Base-by-base conservation (phyloP, 768 basidiomycete genomes). In the Brasilioporus rufonigricans region DNA sequence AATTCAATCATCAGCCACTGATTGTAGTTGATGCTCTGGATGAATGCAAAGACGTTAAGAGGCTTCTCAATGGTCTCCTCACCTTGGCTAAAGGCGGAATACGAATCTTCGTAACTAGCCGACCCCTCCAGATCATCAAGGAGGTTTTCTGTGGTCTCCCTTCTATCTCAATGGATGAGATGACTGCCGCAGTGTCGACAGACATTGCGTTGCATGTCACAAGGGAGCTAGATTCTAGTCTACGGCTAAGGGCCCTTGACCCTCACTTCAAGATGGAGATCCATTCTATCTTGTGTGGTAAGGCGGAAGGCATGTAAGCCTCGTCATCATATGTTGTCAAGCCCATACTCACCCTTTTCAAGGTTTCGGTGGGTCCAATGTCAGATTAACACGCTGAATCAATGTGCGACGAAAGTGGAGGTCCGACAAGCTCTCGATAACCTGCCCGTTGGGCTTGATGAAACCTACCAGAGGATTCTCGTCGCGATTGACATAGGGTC, bases 291-390 rank as follows among this genome's bases (percentile, higher is more conserved):
- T 12, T 48, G 47, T 36, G 43, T 26, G 24, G 7, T 14, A 44
- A 27, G 11, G 43, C 43, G 14, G 24, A 18, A 8, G 43, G 43
- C 5, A 44, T 44, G 43, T 44, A 44, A 6, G 41, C 19, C 38
- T 19, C 2, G 24, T n/a, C 24, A 3, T 5, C 16, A 5, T 10
- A 10, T 48, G 2, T 14, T 11, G 11, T 11, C 23, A n/a, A 35
- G 9, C 10, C n/a, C 5, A 24, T 19, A 4, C 9, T 47, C 18
- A 3, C 24, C 27, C 11, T 14, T 16, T 8, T 32, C n/a, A 49
- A 49, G 48, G 48, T 49, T 49, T 27, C 48, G 48, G 5, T 49
- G 48, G 48, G n/a, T n/a, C n/a, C n/a, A n/a, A n/a, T n/a, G n/a
- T n/a, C n/a, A n/a, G n/a, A n/a, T n/a, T n/a, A n/a, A 49, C 18